Evolutionary conservation across 805 yeast genomes (phyloP), one percentile per base, ranked within the genome.

Genomic region (Suhomyces canberraensis): DNA sequence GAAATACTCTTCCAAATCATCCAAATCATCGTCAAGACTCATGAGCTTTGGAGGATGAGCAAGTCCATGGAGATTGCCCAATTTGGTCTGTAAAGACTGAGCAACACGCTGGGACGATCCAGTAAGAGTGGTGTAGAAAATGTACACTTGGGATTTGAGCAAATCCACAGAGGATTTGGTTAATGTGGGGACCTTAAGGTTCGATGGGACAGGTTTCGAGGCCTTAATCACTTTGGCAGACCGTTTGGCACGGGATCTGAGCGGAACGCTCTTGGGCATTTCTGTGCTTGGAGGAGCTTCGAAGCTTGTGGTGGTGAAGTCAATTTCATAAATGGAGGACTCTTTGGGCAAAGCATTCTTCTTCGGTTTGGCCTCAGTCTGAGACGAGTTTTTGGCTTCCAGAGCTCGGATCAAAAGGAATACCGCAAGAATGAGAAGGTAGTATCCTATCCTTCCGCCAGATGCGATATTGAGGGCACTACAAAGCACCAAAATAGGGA

Each of bases 61-160:
- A 31, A 61, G 47, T 1, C 45, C 51, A 3, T 40, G 43, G 20
- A 64, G 39, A n/a, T 41, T 48, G 2, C 42, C 35, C 9, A 81
- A 54, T 22, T 58, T 60, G 1, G 68, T 67, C 21, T 59, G 50
- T 13, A 88, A 61, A 11, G 59, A 53, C 13, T 64, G 65, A 1
- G 96, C 96, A 19, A 79, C 74, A 45, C 84, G 68, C 48, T 81
- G 80, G 0, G 95, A 76, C 0, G 95, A 68, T 8, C 96, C 96
- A 3, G 95, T 90, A 40, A 89, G 64, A 0, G 96, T 83, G 7
- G 96, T 82, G 60, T 84, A 89, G 50, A 89, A 85, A 3, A 89
- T 75, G 40, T 75, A 70, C 25, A 83, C 65, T 37, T 80, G 79
- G 1, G 88, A 74, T 19, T 74, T 74, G 19, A 71, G 46, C 27